These are phyloP conservation scores for Ustilago bromivora DNA, from an alignment of 1,284 basidiomycete species.

Conservation along the genomic window DNA sequence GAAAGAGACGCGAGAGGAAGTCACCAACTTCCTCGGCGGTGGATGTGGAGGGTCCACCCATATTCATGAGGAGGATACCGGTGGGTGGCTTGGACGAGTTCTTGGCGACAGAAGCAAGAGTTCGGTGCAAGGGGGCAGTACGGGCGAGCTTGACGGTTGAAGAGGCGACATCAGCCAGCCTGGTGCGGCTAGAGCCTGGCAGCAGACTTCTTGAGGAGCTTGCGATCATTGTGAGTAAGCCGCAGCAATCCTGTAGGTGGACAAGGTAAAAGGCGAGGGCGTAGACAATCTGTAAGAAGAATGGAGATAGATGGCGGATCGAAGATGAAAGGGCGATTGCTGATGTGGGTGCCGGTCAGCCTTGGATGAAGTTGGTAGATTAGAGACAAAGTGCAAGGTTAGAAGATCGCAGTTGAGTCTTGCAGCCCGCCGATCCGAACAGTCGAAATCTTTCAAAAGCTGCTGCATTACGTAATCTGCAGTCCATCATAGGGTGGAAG, in stretches of 20 bases:
- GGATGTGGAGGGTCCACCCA: slow-evolving; percentile 85
- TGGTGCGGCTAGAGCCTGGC: slow-evolving; percentile 18
- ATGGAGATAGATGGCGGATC: background rate
- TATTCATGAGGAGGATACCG: slow-evolving; percentile 97
- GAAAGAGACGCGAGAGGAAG: slow-evolving; percentile 93
- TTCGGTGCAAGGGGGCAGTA: slow-evolving; percentile 18
- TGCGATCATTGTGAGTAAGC: slow-evolving; percentile 16
- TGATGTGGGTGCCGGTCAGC: background rate
- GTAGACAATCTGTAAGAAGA: background rate
- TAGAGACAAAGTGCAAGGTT: background rate
- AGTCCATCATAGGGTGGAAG: background rate
- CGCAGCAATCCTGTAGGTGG: background rate
- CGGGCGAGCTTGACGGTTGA: slow-evolving; percentile 17
- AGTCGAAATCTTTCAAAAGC: slow-evolving; percentile 3
- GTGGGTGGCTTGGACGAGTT: slow-evolving; percentile 56
- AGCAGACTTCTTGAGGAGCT: slow-evolving; percentile 37
- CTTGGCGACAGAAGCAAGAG: slow-evolving; percentile 33
- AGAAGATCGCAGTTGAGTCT: slow-evolving; percentile 4
- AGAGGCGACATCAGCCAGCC: slow-evolving; percentile 9
- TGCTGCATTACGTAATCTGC: slow-evolving; percentile 44
- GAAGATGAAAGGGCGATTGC: background rate
- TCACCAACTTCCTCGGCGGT: slow-evolving; percentile 73
- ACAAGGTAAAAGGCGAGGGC: background rate
- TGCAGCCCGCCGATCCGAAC: slow-evolving; percentile 10
- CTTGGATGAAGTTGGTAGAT: slow-evolving; percentile 1